Evolutionary conservation across 73 alveolate genomes (phyloP).

Genomic region (Blepharisma japonicum): DNA sequence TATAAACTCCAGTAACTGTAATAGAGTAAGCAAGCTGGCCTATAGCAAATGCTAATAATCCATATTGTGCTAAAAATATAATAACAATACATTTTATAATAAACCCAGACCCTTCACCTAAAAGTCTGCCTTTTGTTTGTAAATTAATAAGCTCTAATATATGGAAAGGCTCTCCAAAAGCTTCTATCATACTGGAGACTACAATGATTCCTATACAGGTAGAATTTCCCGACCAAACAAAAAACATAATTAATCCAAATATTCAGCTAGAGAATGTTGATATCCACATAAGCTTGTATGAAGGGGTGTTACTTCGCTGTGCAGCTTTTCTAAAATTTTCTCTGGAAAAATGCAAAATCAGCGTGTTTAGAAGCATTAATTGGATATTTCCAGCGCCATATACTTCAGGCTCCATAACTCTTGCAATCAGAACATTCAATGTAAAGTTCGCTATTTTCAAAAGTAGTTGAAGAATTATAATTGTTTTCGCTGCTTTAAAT

Average conservation of each 20-base stretch:
- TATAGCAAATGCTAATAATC: neutral
- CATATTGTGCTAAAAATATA: neutral
- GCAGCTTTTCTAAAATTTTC: slow-evolving; percentile 17
- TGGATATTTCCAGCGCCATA: slow-evolving; percentile 3
- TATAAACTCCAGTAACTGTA: neutral
- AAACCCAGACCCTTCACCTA: neutral
- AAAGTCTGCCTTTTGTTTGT: neutral
- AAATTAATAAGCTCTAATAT: neutral
- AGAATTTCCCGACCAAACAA: neutral
- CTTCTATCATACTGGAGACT: neutral
- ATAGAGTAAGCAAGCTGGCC: neutral
- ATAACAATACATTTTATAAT: neutral
- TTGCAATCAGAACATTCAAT: neutral
- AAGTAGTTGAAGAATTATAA: neutral
- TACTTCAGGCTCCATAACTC: slow-evolving; percentile 17
- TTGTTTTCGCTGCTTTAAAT: neutral
- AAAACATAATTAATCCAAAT: neutral
- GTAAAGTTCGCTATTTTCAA: neutral
- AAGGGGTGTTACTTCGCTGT: neutral
- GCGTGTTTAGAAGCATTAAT: neutral
- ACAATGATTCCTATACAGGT: neutral
- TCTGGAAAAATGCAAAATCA: neutral
- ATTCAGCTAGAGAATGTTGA: neutral
- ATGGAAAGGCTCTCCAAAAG: slow-evolving; percentile 10
- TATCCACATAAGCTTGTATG: neutral